phyloP scores from a whole-genome alignment of 305 asterid genomes.

The Euphrasia arctica region DNA sequence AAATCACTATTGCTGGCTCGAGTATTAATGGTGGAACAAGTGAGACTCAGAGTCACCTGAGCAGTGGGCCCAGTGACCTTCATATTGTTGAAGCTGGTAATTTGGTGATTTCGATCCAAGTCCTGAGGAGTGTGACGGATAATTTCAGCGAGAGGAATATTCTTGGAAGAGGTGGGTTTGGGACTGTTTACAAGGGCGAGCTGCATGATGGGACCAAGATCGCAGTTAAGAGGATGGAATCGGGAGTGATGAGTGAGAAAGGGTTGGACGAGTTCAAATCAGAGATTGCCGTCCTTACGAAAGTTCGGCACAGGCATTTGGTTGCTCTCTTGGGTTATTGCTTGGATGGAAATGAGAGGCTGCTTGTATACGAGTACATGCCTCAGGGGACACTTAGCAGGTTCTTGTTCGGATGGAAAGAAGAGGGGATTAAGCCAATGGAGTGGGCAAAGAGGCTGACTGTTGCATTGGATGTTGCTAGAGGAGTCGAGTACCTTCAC shows the following conservation, averaged over 20 bases:
- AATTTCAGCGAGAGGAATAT: conserved; percentile 70
- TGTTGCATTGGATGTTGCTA: conserved; percentile 91
- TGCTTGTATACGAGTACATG: conserved; percentile 89
- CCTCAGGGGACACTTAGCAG: conserved; percentile 95
- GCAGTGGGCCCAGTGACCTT: conserved; percentile 59
- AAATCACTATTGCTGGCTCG: conserved; percentile 68
- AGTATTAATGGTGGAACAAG: conserved; percentile 58
- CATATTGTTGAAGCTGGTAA: conserved; percentile 81
- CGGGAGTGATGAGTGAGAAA: conserved; percentile 75
- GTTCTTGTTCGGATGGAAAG: conserved; percentile 75
- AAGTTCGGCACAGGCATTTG: conserved; percentile 92
- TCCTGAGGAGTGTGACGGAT: conserved; percentile 65
- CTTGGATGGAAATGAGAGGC: conserved; percentile 76
- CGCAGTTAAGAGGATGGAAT: conserved; percentile 95
- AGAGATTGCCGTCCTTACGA: conserved; percentile 87
- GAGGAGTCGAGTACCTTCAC: conserved; percentile 93
- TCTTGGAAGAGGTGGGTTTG: conserved; percentile 90
- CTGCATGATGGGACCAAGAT: conserved; percentile 85
- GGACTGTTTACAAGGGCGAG: conserved; percentile 89
- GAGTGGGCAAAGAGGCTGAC: conserved; percentile 86
- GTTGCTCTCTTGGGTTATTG: conserved; percentile 93
- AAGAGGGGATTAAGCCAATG: conserved; percentile 71
- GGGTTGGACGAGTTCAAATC: conserved; percentile 89
- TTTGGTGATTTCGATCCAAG: conserved; percentile 77
- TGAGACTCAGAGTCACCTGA: conserved; percentile 53